Conservation (phyloP, 768 basidiomycete species). For the Rhizopogon vesiculosus region DNA sequence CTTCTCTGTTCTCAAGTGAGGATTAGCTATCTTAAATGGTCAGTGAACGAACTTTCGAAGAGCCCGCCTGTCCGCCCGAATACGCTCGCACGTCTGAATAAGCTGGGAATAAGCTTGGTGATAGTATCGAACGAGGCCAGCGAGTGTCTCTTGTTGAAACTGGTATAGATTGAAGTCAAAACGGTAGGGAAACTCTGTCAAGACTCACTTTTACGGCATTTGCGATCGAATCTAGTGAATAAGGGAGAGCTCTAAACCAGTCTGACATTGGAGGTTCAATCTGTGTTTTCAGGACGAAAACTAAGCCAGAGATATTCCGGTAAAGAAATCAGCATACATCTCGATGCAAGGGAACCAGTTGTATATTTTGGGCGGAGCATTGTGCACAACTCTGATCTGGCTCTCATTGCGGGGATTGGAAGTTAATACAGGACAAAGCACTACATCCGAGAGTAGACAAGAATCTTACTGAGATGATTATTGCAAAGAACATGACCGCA, state of each 20-base stretch:
- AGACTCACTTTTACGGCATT: slow-evolving; percentile 58
- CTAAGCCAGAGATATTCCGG: not conserved
- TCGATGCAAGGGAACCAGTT: slow-evolving; percentile 67
- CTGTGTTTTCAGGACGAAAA: slow-evolving; percentile 31
- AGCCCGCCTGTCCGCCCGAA: slow-evolving; percentile 34
- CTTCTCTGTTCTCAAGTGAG: slow-evolving; percentile 32
- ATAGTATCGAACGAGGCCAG: slow-evolving; percentile 61
- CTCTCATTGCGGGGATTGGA: slow-evolving; percentile 34
- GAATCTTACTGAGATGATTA: slow-evolving; percentile 66
- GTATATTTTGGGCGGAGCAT: slow-evolving; percentile 60
- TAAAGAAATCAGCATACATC: slow-evolving; percentile 43
- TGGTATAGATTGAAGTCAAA: slow-evolving; percentile 21
- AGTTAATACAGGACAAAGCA: slow-evolving; percentile 11
- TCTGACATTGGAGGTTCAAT: slow-evolving; percentile 78
- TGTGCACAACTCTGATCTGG: slow-evolving; percentile 70
- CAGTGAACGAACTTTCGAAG: slow-evolving; percentile 48
- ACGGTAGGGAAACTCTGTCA: not conserved
- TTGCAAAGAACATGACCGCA: slow-evolving; percentile 88
- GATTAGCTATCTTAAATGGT: slow-evolving; percentile 1
- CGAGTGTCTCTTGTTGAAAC: slow-evolving; percentile 80
- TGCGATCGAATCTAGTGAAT: slow-evolving; percentile 58
- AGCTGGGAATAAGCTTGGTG: slow-evolving; percentile 50
- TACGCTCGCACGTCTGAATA: slow-evolving; percentile 25
- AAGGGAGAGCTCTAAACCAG: slow-evolving; percentile 70
- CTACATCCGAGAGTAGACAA: not conserved